Evolutionary conservation across 495 filamentous ascomycete genomes (phyloP), one percentile per base, ranked within the genome.

Genomic region (Lentithecium fluviatile): DNA sequence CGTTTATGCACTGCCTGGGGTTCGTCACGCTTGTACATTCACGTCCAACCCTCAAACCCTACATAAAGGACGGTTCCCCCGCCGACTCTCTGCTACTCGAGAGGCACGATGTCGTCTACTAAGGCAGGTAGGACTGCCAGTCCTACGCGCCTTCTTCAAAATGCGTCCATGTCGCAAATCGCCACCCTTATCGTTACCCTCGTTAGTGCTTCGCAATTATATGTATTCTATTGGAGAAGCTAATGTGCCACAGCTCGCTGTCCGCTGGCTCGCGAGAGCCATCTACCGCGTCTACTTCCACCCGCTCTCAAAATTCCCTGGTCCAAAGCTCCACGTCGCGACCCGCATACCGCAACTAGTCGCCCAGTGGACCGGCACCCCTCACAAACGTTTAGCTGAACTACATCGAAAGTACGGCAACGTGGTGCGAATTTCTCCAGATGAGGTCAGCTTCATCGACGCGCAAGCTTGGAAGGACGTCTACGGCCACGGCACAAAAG

Each of bases 391-490:
- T 38, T 19, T 56, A 37, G 11, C 51, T 54, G 55, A 43, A 12
- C 53, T 74, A 34, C 72, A 74, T 43, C 19, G 57, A 24, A 56
- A 69, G 58, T 75, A 74, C 52, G 78, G 78, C 47, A 60, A 73
- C 2, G 73, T 85, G 7, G 75, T 89, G 0, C 82, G 87, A 2
- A 69, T 86, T 15, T 70, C 75, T 0, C 85, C 85, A 0, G 70
- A 80, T 42, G 75, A 82, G 45, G 66, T 89, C 0, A 79, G 78
- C 7, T 86, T 83, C 72, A 78, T 70, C 56, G 70, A 76, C 1
- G 70, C 59, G 1, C 20, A 71, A 15, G 83, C 84, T 1, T 83
- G 78, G 74, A 78, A 78, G 17, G 82, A 85, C 56, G 83, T 88
- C 49, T 81, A 86, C 58, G 80, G 79, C 13, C 68, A 73, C 62